Evolutionary conservation across 345 rosid genomes (phyloP), one percentile per base, ranked within the genome.

Genomic region (Populus pruinosa): DNA sequence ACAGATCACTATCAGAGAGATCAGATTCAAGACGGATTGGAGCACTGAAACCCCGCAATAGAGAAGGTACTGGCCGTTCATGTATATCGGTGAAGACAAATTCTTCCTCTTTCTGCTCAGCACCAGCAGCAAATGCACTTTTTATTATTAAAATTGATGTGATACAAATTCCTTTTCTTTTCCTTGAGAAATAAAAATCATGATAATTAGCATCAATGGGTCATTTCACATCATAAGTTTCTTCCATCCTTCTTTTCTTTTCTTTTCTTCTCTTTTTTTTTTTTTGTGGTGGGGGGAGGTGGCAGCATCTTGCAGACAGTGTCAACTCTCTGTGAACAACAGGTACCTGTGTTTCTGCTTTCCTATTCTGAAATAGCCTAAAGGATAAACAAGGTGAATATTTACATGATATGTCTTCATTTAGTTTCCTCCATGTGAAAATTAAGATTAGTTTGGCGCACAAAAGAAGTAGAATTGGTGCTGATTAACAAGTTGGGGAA

Each of bases 11-110:
- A 75, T 89, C 86, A 11, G 94, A 86, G 53, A 94, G 90, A 86
- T 94, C 97, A 76, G 97, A 84, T 82, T 91, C 90, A 50, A 94
- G 97, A 78, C 96, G 97, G 74, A 96, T 81, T 47, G 98, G 98
- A 72, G 99, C 97, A 83, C 99, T 92, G 81, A 87, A 94, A 81
- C 95, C 97, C 71, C 97, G 88, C 83, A 94, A 80, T 29, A 96
- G 84, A 50, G 99, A 96, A 9, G 98, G 99, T 67, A 94, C 88
- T 63, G 97, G 99, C 75, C 70, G 85, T 83, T 96, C 98, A 16
- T 56, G 53, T 83, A 96, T 81, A 84, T 90, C 91, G 79, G 89
- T 82, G 84, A 96, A 92, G 82, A 92, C 87, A 81, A 91, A 92
- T 85, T 96, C 98, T 81, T 92, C 98, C 87, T 96, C 98, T 86